Conservation (phyloP, 2,329 filamentous ascomycete species). For the Penicillium sumatraense region DNA sequence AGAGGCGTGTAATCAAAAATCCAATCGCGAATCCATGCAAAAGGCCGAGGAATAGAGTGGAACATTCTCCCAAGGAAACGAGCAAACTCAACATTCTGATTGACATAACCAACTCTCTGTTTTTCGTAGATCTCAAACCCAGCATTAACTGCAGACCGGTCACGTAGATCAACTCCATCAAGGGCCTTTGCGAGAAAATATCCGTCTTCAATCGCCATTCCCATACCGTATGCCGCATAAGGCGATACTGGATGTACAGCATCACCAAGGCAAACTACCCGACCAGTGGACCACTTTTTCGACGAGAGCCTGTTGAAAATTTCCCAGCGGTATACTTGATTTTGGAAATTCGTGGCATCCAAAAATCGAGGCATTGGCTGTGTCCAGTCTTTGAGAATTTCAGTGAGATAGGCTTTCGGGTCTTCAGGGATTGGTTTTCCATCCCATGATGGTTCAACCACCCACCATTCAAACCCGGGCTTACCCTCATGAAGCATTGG, state of each 20-base stretch:
- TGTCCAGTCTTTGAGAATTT: conserved; percentile 13
- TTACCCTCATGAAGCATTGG: conserved; percentile 26
- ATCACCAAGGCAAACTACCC: conserved; percentile 14
- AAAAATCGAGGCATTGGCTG: conserved; percentile 14
- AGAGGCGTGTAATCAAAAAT: conserved; percentile 18
- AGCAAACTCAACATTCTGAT: conserved; percentile 18
- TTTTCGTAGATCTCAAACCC: conserved; percentile 15
- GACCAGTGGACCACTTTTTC: conserved; percentile 17
- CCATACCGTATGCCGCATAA: conserved; percentile 20
- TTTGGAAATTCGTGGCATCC: conserved; percentile 15
- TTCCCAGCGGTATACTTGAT: conserved; percentile 16
- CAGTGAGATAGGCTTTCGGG: conserved; percentile 11
- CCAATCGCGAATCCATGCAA: conserved; percentile 11
- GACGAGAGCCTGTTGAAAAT: conserved; percentile 15
- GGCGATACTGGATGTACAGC: conserved; percentile 18
- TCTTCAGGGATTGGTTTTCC: conserved; percentile 22
- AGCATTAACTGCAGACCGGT: conserved; percentile 6
- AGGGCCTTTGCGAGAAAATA: conserved; percentile 14
- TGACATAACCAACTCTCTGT: conserved; percentile 16
- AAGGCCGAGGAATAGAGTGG: conserved; percentile 12
- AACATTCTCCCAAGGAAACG: conserved; percentile 15
- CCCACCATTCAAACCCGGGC: conserved; percentile 27
- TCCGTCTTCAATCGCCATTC: conserved; percentile 18
- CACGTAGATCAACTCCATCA: conserved; percentile 14
- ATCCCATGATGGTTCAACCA: conserved; percentile 24